These are phyloP conservation scores for Vitis cinerea DNA, from an alignment of 164 flowering plant genomes.

Conservation along the genomic window DNA sequence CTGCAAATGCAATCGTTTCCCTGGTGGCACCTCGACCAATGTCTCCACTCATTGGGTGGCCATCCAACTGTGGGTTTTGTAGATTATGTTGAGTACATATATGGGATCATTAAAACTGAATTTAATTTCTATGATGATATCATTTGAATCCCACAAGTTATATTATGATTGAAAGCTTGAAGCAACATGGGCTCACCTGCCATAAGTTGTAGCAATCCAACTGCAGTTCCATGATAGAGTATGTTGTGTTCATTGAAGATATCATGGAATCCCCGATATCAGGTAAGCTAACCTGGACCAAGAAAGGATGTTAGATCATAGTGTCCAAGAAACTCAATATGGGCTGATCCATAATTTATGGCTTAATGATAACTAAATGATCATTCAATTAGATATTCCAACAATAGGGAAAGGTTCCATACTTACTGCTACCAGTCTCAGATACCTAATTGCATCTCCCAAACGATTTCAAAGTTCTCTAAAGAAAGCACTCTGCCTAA, in stretches of 20 bases:
- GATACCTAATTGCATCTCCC: slow-evolving; percentile 44
- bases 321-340: neutral
- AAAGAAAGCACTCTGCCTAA: slow-evolving; percentile 46
- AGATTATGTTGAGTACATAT: too few species aligned
- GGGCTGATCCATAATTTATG: neutral
- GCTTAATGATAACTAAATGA: too few species aligned
- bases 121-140: too few species aligned
- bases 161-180: neutral
- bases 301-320: neutral
- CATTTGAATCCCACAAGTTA: too few species aligned
- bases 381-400: neutral
- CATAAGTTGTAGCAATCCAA: slow-evolving; percentile 71
- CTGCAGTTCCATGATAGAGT: slow-evolving; percentile 54
- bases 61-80: slow-evolving; percentile 59
- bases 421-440: slow-evolving; percentile 76
- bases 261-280: slow-evolving; percentile 51
- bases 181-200: slow-evolving; percentile 50
- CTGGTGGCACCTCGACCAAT: slow-evolving; percentile 88
- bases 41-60: slow-evolving; percentile 98
- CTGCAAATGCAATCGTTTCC: slow-evolving; percentile 69
- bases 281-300: slow-evolving; percentile 80
- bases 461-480: slow-evolving; percentile 56
- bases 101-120: too few species aligned
- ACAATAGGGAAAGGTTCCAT: neutral
- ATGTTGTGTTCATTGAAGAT: slow-evolving; percentile 50